Evolutionary conservation across 2,329 filamentous ascomycete species (phyloP), one percentile per base, ranked within the genome.

Genomic region (Aspergillus puulaauensis): DNA sequence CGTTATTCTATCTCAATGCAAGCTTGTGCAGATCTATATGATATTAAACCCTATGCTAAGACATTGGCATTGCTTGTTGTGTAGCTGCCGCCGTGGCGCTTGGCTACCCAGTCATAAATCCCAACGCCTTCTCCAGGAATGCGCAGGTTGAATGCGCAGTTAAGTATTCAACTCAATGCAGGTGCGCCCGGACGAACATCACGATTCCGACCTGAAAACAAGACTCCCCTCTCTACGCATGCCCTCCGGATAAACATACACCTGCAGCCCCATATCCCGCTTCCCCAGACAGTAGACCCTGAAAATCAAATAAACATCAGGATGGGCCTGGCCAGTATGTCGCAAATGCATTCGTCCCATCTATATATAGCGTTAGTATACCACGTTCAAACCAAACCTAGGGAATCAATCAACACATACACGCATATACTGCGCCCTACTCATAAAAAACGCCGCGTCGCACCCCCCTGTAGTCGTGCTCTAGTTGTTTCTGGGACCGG

Each of bases 361-460:
- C 35, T 37, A 37, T n/a, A 15, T 37, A 37, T 2, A 15, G 12
- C 4, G 35, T 37, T 15, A 37, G 14, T 12, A 37, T 9, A 2
- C 8, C 2, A 3, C 8, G 2, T 24, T 7, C 6, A 24, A 1
- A 21, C 21, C 1, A 21, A 21, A 21, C 21, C 3, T 35, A 35
- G 2, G 9, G 33, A 45, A n/a, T 41, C 2, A 12, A 17, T 27
- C 5, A 33, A 6, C 15, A 12, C 21, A 17, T 63, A 79, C 79
- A 60, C 69, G 66, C 39, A 67, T 56, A 52, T 78, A 80, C 62
- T 83, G 80, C 1, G 63, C 60, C 31, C 75, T 72, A 61, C 78
- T 82, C 70, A 83, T 76, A 48, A 68, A 83, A 54, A 84, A 82
- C 0, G 76, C 72, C 6, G 72, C 76, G 2, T 71, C 65, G 44